Conservation (phyloP, 2,329 filamentous ascomycete genomes). For the Penicillium sp. region DNA sequence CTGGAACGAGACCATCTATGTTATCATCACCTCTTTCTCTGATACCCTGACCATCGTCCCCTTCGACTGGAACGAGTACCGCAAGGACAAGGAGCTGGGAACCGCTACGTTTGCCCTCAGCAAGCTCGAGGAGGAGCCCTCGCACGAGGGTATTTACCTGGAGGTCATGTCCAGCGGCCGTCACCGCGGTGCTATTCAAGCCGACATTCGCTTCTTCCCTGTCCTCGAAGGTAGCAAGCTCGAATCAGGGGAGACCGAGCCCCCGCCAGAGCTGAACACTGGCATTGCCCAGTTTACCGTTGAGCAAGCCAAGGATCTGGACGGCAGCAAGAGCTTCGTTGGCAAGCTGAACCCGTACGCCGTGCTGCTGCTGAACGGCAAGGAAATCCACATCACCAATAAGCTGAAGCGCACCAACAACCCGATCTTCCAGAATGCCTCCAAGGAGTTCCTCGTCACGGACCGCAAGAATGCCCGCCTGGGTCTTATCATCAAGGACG, state of each 20-base stretch:
- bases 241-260: constrained; percentile 74
- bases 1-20: constrained; percentile 96
- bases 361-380: constrained; percentile 83
- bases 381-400: constrained; percentile 84
- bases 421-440: constrained; percentile 90
- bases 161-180: constrained; percentile 86
- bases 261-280: constrained; percentile 84
- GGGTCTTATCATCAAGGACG: constrained; percentile 92
- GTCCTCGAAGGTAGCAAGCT: constrained; percentile 69
- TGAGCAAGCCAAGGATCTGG: constrained; percentile 94
- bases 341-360: constrained; percentile 92
- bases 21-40: constrained; percentile 88
- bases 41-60: constrained; percentile 83
- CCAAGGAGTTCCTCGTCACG: constrained; percentile 92
- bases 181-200: constrained; percentile 73
- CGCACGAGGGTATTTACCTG: constrained; percentile 80
- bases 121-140: constrained; percentile 71
- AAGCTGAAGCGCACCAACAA: constrained; percentile 97
- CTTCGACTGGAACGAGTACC: constrained; percentile 92
- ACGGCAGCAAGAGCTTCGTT: constrained; percentile 87
- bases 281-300: constrained; percentile 93
- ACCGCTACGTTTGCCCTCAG: constrained; percentile 83
- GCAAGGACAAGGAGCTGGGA: constrained; percentile 95
- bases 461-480: constrained; percentile 88
- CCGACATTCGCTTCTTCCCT: constrained; percentile 93